Evolutionary conservation across 805 yeast species (phyloP).

Genomic region (Saccharomycopsis fermentans): DNA sequence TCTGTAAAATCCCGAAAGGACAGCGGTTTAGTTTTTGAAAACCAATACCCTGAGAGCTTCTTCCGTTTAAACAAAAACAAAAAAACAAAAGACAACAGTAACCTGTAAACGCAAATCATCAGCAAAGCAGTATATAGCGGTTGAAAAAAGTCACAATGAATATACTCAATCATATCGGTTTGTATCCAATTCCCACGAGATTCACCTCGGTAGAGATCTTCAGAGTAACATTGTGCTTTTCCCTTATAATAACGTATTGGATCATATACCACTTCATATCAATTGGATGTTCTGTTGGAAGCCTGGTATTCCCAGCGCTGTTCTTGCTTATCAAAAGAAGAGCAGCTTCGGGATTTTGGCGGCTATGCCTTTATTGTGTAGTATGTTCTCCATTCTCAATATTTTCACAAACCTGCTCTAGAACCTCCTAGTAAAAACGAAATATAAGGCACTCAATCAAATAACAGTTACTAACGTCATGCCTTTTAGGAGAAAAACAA

Average conservation of each 20-base stretch:
- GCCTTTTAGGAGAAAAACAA: conserved; percentile 12
- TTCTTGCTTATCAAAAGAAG: conserved; percentile 8
- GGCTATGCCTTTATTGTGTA: conserved; percentile 8
- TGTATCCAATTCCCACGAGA: conserved; percentile 2
- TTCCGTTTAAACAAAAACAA: too few species aligned
- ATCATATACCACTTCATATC: conserved; percentile 4
- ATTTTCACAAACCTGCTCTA: too few species aligned
- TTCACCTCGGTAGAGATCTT: background rate
- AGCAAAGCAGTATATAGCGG: too few species aligned
- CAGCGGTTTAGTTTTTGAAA: too few species aligned
- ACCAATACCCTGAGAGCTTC: too few species aligned
- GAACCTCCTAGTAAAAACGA: too few species aligned
- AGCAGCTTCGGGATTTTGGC: conserved; percentile 11
- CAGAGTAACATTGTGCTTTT: background rate
- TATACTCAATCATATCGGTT: conserved; percentile 2
- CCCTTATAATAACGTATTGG: conserved; percentile 6
- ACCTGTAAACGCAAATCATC: too few species aligned
- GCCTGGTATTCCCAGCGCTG: conserved; percentile 8
- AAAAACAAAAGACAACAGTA: too few species aligned
- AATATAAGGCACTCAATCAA: background rate
- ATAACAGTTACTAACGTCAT: background rate
- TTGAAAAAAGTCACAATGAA: background rate
- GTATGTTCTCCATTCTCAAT: conserved; percentile 4
- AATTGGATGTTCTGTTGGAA: conserved; percentile 3
- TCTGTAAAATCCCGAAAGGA: too few species aligned